Evolutionary conservation across 352 stramenopile genomes (phyloP), one percentile per base, ranked within the genome.

Genomic region (Phytophthora pseudosyringae): DNA sequence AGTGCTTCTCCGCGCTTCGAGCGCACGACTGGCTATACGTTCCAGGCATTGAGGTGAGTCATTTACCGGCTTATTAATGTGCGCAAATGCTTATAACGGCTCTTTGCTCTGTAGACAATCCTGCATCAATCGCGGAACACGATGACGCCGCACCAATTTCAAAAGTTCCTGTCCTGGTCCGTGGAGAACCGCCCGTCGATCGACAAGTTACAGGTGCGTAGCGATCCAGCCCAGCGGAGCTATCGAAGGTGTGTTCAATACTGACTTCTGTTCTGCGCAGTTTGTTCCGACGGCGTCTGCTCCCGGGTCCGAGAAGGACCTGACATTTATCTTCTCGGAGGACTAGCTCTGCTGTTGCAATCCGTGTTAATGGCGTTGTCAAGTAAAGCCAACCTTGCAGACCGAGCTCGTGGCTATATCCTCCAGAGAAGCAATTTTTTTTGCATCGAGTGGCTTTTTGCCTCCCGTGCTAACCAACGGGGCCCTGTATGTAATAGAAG

Each of bases 1-100:
- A 96, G 55, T 96, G 88, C 43, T 96, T 96, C 49, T 88, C 88
- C 8, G 83, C 87, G 16, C 56, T 96, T 11, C 84, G 80, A 33
- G 85, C 83, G 1, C 88, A 96, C 59, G 86, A 94, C 65, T 96
- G 88, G 88, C 76, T 96, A 21, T 91, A 92, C 52, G 93, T 94
- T 35, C 80, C 83, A 5, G 83, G 88, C 39, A 93, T 87, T 48
- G 88, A 96, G 83, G 85, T 95, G 11, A 25, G 21, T 28, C 43
- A 6, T 55, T 15, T 16, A 33, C 16, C 18, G 13, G 11, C 15
- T 29, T 15, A 3, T n/a, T 33, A 15, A 13, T 40, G 28, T 51
- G 3, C n/a, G 21, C 21, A 35, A 21, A 41, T 12, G 31, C 45
- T 68, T 39, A 59, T 39, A 11, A 1, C 44, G 39, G 25, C 21